A percentile compares a stretch with the other conserved stretches of the same genome.
Conservation (phyloP, 1,284 basidiomycete genomes). For the Rhodotorula glutinis region DNA sequence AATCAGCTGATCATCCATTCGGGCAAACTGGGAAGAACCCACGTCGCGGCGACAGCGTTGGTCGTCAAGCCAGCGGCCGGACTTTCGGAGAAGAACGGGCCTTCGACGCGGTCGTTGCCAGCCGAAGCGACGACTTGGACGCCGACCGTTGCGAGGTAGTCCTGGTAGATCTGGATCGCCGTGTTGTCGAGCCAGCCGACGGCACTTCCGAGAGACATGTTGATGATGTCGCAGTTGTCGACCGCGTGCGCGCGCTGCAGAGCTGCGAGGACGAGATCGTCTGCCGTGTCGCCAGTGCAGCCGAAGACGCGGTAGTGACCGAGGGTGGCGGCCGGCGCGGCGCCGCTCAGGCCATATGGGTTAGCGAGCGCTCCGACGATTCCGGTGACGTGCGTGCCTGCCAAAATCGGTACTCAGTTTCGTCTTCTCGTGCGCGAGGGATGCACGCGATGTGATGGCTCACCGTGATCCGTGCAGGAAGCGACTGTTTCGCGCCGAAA, state of each 20-base stretch:
- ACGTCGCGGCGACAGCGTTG: slow-evolving; percentile 21
- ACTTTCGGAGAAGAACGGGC: slow-evolving; percentile 30
- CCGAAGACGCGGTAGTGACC: slow-evolving; percentile 36
- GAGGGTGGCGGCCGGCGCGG: slow-evolving; percentile 38
- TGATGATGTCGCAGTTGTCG: slow-evolving; percentile 32
- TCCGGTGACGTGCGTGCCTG: slow-evolving; percentile 35
- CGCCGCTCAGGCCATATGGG: slow-evolving; percentile 38
- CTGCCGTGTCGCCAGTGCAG: background rate
- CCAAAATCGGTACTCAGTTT: fast-evolving
- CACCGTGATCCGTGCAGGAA: slow-evolving; percentile 31
- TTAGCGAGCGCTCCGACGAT: slow-evolving; percentile 40
- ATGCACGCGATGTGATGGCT: too few relatives aligned
- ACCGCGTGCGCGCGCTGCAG: slow-evolving; percentile 5
- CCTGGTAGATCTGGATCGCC: slow-evolving; percentile 24
- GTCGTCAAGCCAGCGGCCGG: slow-evolving; percentile 22
- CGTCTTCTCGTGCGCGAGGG: too few relatives aligned
- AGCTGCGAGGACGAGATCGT: slow-evolving; percentile 5
- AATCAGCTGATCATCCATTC: background rate
- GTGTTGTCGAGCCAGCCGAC: slow-evolving; percentile 29
- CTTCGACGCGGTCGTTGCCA: slow-evolving; percentile 35
- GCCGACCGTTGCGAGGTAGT: slow-evolving; percentile 16
- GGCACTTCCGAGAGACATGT: slow-evolving; percentile 23
- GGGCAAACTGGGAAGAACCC: background rate
- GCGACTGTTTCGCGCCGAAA: slow-evolving; percentile 25
- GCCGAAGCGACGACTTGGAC: slow-evolving; percentile 22